Conservation (phyloP, 257 asterid species). For the Lantana camara region DNA sequence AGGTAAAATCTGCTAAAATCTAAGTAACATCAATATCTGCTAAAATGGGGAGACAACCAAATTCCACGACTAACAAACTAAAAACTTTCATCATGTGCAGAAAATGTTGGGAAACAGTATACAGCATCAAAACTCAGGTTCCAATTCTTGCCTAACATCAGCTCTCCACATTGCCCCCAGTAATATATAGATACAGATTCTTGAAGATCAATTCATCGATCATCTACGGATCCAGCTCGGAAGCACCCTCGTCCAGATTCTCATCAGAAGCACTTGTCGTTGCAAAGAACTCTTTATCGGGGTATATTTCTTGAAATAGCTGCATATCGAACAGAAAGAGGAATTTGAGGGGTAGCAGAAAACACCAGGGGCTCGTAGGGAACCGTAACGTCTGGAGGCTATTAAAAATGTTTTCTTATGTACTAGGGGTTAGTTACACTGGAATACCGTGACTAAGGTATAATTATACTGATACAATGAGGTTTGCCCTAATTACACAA, state of each 20-base stretch:
- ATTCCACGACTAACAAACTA: background rate
- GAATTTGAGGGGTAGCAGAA: background rate
- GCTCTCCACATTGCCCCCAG: constrained; percentile 10
- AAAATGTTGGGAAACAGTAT: background rate
- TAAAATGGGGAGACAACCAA: too few relatives aligned
- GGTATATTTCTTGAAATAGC: constrained; percentile 64
- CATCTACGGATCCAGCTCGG: constrained; percentile 42
- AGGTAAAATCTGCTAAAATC: too few relatives aligned
- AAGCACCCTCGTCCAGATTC: constrained; percentile 38
- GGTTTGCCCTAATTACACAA: background rate
- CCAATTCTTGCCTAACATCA: background rate
- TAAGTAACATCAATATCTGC: too few relatives aligned
- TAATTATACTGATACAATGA: background rate
- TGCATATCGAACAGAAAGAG: constrained; percentile 29
- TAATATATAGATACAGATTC: constrained; percentile 7
- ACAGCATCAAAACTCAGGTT: background rate
- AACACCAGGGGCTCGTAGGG: too few relatives aligned
- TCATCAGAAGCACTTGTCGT: constrained; percentile 38
- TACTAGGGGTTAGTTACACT: too few relatives aligned
- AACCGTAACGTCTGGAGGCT: too few relatives aligned
- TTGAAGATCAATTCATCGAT: background rate
- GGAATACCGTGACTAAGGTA: too few relatives aligned
- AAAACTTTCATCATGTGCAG: background rate
- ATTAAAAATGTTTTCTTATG: too few relatives aligned
- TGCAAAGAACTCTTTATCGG: constrained; percentile 63